These are phyloP conservation scores for Linum lewisii DNA, from an alignment of 345 rosid genomes.

Conservation along the genomic window DNA sequence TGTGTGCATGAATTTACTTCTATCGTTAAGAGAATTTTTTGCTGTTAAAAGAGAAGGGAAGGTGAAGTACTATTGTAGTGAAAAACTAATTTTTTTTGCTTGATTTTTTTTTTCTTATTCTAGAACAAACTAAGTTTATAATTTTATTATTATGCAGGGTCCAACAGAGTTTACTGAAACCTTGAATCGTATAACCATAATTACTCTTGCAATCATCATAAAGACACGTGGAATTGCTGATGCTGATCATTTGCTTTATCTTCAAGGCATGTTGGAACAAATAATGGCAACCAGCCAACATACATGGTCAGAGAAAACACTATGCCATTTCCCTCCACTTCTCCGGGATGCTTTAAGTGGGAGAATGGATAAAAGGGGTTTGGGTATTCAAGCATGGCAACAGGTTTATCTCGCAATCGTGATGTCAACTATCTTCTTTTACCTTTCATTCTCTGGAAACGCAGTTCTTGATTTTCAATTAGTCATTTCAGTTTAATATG, in stretches of 20 bases:
- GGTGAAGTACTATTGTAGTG: slow-evolving; percentile 28
- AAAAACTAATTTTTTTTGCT: slow-evolving; percentile 10
- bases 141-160: slow-evolving; percentile 48
- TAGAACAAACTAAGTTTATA: slow-evolving; percentile 12
- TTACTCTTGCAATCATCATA: slow-evolving; percentile 84
- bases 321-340: slow-evolving; percentile 71
- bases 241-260: slow-evolving; percentile 84
- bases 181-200: slow-evolving; percentile 70
- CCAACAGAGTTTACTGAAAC: slow-evolving; percentile 98
- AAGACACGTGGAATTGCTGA: slow-evolving; percentile 97
- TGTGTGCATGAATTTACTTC: slow-evolving; percentile 83
- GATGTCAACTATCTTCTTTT: background rate
- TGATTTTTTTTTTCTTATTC: slow-evolving; percentile 9
- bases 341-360: slow-evolving; percentile 61
- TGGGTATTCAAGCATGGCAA: slow-evolving; percentile 77
- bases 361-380: slow-evolving; percentile 60
- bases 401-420: slow-evolving; percentile 31
- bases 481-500: background rate
- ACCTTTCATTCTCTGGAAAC: background rate
- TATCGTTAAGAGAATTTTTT: slow-evolving; percentile 87
- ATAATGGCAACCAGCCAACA: slow-evolving; percentile 85
- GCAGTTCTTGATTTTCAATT: background rate
- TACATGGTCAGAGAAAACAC: slow-evolving; percentile 89
- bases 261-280: slow-evolving; percentile 87
- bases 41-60: slow-evolving; percentile 88